Percentiles rank a stretch among this genome's conserved stretches.
phyloP scores from a whole-genome alignment of 129 eudicot genomes.

The Pseudognaphalium luteoalbum region DNA sequence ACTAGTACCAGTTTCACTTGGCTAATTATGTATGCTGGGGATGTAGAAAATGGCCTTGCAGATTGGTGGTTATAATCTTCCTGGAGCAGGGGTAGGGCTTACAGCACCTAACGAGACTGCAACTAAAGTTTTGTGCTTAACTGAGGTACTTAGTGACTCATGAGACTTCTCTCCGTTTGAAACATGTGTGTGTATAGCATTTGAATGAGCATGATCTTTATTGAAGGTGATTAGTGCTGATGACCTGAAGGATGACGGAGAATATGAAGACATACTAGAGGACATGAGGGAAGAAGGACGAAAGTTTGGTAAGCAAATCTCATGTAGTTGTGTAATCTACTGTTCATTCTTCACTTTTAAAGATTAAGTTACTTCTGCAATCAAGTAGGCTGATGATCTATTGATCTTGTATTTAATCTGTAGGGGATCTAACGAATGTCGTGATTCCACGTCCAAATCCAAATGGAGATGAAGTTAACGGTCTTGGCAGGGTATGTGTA shows the following conservation, averaged over 20 bases:
- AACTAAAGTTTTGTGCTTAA: constrained; percentile 80
- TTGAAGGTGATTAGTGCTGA: constrained; percentile 63
- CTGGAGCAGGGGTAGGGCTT: constrained; percentile 37
- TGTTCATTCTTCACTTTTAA: not conserved
- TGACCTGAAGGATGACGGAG: constrained; percentile 74
- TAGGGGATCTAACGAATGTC: constrained; percentile 62
- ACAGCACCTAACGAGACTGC: constrained; percentile 46
- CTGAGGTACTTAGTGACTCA: constrained; percentile 52
- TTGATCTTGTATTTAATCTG: not conserved
- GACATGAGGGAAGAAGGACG: constrained; percentile 91
- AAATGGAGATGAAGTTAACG: constrained; percentile 52
- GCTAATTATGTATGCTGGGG: not conserved
- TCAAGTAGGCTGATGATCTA: not conserved
- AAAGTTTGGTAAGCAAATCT: constrained; percentile 61
- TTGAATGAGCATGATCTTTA: constrained; percentile 1
- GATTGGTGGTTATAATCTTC: constrained; percentile 61
- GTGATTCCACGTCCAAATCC: constrained; percentile 82
- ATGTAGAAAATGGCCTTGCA: constrained; percentile 67
- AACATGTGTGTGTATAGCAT: not conserved
- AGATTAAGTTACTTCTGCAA: not conserved
- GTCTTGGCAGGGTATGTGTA: constrained; percentile 76
- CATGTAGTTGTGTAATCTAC: not conserved
- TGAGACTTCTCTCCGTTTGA: not conserved
- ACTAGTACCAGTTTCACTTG: not conserved
- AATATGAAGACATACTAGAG: constrained; percentile 81